Base-by-base conservation (phyloP, 1,284 basidiomycete species). In the Apiotrichum montevideense region DNA sequence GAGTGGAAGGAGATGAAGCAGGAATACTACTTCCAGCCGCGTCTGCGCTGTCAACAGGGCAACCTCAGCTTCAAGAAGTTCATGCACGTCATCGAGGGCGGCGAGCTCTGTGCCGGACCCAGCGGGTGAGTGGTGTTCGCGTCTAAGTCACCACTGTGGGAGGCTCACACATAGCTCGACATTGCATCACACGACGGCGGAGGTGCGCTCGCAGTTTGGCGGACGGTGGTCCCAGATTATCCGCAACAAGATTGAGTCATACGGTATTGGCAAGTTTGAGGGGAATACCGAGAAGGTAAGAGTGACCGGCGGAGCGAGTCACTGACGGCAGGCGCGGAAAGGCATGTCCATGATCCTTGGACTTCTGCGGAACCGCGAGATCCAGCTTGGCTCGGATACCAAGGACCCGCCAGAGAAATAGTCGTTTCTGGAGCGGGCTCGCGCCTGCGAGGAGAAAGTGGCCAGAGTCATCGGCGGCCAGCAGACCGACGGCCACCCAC, bases 41-140 rank as follows among this genome's bases (percentile, higher is more conserved):
- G 68, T 35, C 59, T 77, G 57, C 58, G 63, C 13, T 63, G 64
- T 14, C 61, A 61, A 49, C 74, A 75, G 57, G 71, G 71, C 15
- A 77, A 77, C 52, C 56, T 77, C 52, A 74, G 72, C 58, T 71
- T 74, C 56, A 69, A 71, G 55, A 76, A 76, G 62, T 69, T 76
- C 59, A 75, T 77, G 73, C 72, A 75, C 62, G 71, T 76, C 13
- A 64, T 74, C 14, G 75, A 77, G 54, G 68, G 70, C 3, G 71
- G 67, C 1, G 69, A 74, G 50, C 63, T 77, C 41, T 62, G 62
- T 34, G 70, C 71, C n/a, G 70, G 69, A 2, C 63, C 69, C 0
- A 58, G 62, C 51, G 66, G 68, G 73, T 73, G 51, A 66, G 72
- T 70, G n/a, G n/a, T 34, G 37, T n/a, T n/a, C n/a, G n/a, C n/a